Base-by-base conservation (phyloP, 2,329 filamentous ascomycete species). In the Coniella lustricola region DNA sequence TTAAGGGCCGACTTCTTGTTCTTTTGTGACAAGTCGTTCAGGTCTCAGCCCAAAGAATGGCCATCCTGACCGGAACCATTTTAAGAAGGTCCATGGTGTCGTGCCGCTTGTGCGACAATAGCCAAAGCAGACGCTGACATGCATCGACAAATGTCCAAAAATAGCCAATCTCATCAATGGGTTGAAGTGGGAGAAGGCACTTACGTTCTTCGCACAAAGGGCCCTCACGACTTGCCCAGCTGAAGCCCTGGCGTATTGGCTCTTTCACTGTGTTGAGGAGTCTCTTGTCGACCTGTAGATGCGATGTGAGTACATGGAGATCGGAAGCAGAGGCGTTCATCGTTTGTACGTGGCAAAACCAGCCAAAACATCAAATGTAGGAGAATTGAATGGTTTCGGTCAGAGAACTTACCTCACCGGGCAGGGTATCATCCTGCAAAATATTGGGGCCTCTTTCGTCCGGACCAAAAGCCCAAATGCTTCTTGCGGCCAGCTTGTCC, bases 391-490 rank as follows among this genome's bases (percentile, higher is more conserved):
- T 12, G 20, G 16, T 35, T 31, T 34, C 35, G 12, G 22, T 21
- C n/a, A 16, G 49, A 50, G 45, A 48, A 70, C 77, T 65, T 67
- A 82, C 80, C 66, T 96, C 90, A 20, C 87, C 88, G 3, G 91
- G 90, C 16, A 98, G 73, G 16, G 93, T 98, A 66, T 98, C 93
- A 66, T 98, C 93, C 67, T 96, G 90, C 43, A 98, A 72, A 56
- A 98, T 93, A 66, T 98, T 98, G 5, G 93, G 89, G 0, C 90
- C 87, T 73, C 83, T 85, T 56, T 98, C 93, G 50, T 97, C 91
- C 3, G 93, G 93, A 3, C 93, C 93, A 69, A 98, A 98, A 1
- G 93, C 93, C 93, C 93, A 98, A 61, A 98, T 95, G 63, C 90
- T 96, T 60, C 93, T 80, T 20, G 88, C 89, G 13, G 93, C 91